A percentile compares a stretch with the other conserved stretches of the same genome.
Evolutionary conservation across 371 early-diverging fungal species (phyloP).

Genomic region (Conidiobolus coronatus): DNA sequence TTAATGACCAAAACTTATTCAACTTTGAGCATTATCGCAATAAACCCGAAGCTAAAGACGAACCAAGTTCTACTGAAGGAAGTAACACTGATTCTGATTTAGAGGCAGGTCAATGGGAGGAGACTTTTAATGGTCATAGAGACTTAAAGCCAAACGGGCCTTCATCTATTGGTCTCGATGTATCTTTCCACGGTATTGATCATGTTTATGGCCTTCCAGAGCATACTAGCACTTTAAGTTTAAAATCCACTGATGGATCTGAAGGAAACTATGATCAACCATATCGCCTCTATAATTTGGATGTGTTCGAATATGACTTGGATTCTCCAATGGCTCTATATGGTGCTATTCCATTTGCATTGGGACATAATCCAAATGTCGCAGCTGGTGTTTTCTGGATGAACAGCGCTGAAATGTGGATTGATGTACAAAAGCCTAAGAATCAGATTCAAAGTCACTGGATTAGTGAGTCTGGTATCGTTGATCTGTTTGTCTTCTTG

Average conservation of each 20-base stretch:
- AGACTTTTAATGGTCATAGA: slow-evolving; percentile 58
- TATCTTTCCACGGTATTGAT: slow-evolving; percentile 60
- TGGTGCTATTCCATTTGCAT: slow-evolving; percentile 82
- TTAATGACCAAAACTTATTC: slow-evolving; percentile 70
- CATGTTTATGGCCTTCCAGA: slow-evolving; percentile 93
- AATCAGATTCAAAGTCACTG: slow-evolving; percentile 45
- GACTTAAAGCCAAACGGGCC: slow-evolving; percentile 89
- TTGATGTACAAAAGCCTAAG: slow-evolving; percentile 46
- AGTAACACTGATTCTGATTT: too few relatives aligned
- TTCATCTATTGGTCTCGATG: slow-evolving; percentile 74
- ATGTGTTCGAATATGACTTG: slow-evolving; percentile 87
- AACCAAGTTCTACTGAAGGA: too few relatives aligned
- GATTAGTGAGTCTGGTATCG: slow-evolving; percentile 76
- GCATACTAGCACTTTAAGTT: slow-evolving; percentile 62
- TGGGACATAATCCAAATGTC: slow-evolving; percentile 45
- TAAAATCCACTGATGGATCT: slow-evolving; percentile 63
- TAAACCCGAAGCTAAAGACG: slow-evolving; percentile 20
- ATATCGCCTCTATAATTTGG: slow-evolving; percentile 92
- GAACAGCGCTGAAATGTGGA: slow-evolving; percentile 92
- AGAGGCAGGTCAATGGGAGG: slow-evolving; percentile 67
- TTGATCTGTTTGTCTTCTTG: slow-evolving; percentile 78
- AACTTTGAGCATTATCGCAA: slow-evolving; percentile 59
- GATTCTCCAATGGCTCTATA: slow-evolving; percentile 91
- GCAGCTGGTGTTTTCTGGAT: slow-evolving; percentile 68
- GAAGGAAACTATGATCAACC: slow-evolving; percentile 65